Evolutionary conservation across 768 basidiomycete species (phyloP).

Genomic region (Xerocomellus dryophilus): DNA sequence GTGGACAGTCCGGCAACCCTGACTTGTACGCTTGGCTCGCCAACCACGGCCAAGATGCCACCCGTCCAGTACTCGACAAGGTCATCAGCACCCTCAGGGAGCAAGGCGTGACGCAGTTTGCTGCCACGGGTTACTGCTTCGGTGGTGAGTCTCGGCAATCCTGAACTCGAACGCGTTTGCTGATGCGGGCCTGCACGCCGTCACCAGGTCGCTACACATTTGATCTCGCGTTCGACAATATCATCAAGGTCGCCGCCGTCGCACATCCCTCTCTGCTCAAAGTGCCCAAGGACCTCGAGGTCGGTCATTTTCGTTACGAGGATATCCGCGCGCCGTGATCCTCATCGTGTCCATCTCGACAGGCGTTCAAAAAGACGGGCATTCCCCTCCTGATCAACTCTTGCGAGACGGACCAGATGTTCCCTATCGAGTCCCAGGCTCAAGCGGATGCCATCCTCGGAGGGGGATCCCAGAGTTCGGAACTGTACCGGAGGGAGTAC

Average conservation of each 20-base stretch:
- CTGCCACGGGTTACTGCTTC: slow-evolving; percentile 66
- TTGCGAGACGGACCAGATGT: slow-evolving; percentile 50
- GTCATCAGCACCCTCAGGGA: slow-evolving; percentile 56
- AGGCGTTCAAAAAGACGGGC: slow-evolving; percentile 50
- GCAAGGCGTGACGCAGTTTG: slow-evolving; percentile 56
- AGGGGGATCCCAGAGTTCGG: slow-evolving; percentile 41
- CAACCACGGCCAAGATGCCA: slow-evolving; percentile 38
- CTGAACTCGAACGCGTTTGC: background rate
- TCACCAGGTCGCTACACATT: slow-evolving; percentile 40
- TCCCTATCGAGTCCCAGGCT: slow-evolving; percentile 44
- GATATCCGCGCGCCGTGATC: background rate
- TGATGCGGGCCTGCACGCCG: too few relatives aligned
- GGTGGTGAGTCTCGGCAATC: slow-evolving; percentile 45
- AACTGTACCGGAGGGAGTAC: slow-evolving; percentile 33
- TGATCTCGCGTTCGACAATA: slow-evolving; percentile 43
- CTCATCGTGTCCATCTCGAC: background rate
- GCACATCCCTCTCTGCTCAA: slow-evolving; percentile 47
- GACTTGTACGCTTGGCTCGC: slow-evolving; percentile 36
- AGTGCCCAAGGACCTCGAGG: slow-evolving; percentile 53
- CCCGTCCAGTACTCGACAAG: slow-evolving; percentile 52
- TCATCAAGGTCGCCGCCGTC: slow-evolving; percentile 38
- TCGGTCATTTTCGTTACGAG: slow-evolving; percentile 18
- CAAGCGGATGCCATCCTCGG: slow-evolving; percentile 51
- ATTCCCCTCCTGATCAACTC: slow-evolving; percentile 68
- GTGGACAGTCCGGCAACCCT: slow-evolving; percentile 9